phyloP scores from a whole-genome alignment of 306 rosid species.

The Abrus precatorius region DNA sequence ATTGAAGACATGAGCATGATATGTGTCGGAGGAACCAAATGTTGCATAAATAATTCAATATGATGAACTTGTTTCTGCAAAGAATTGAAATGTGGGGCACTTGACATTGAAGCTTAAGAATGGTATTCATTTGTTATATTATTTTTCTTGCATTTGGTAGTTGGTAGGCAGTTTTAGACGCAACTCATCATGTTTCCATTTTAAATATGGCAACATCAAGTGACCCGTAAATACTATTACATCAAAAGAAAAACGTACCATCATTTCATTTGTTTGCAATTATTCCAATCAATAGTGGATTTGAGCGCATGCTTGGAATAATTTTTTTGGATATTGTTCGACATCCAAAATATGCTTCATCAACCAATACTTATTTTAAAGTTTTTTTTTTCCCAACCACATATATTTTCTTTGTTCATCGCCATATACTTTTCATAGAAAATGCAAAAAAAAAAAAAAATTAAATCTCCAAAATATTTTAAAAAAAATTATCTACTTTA shows the following conservation, averaged over 20 bases:
- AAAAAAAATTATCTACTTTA: neutral
- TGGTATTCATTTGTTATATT: conserved; percentile 20
- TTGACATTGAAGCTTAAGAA: conserved; percentile 44
- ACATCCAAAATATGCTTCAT: conserved; percentile 15
- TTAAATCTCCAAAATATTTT: neutral
- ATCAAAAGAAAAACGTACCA: conserved; percentile 31
- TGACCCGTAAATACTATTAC: conserved; percentile 43
- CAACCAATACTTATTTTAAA: conserved; percentile 23
- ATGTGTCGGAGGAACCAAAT: conserved; percentile 55
- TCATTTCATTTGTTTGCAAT: conserved; percentile 52
- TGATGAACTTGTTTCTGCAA: conserved; percentile 40
- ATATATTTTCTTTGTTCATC: neutral
- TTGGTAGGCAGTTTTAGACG: conserved; percentile 47
- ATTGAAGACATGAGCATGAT: conserved; percentile 55
- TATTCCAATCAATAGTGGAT: conserved; percentile 44
- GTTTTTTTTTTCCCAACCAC: neutral
- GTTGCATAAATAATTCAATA: conserved; percentile 48
- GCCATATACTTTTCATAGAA: neutral
- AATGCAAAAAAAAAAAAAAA: neutral
- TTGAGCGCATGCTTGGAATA: conserved; percentile 41
- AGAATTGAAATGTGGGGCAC: conserved; percentile 50
- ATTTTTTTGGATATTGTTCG: conserved; percentile 26
- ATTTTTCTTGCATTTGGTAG: conserved; percentile 40
- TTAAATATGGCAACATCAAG: conserved; percentile 47
- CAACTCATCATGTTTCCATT: conserved; percentile 46